Percentiles rank a stretch among this genome's conserved stretches.
Conservation (phyloP, 768 basidiomycete species). For the Suillus ampliporus region DNA sequence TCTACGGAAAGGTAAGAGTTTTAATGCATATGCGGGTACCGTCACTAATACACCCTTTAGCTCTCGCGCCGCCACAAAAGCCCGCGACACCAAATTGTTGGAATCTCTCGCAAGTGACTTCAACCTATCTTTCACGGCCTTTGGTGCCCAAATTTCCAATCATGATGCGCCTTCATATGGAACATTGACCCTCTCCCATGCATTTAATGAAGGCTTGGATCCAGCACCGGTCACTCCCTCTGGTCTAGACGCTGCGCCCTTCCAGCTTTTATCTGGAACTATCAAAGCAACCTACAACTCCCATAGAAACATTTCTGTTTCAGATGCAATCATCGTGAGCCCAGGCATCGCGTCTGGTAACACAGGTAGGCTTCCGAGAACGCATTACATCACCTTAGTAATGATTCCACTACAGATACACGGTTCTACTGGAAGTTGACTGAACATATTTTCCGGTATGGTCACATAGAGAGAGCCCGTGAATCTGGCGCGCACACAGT, state of each 20-base stretch:
- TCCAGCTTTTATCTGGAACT: constrained; percentile 60
- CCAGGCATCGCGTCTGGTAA: constrained; percentile 66
- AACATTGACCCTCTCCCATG: constrained; percentile 53
- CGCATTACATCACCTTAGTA: constrained; percentile 1
- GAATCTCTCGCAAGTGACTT: constrained; percentile 52
- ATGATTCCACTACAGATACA: constrained; percentile 40
- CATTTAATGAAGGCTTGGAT: constrained; percentile 55
- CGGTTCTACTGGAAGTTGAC: constrained; percentile 49
- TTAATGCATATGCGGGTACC: neutral
- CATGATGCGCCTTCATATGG: constrained; percentile 44
- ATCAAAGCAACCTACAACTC: constrained; percentile 66
- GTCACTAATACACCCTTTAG: constrained; percentile 14
- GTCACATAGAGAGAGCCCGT: constrained; percentile 38
- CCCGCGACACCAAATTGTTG: constrained; percentile 49
- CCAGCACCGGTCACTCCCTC: constrained; percentile 67
- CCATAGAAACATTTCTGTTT: constrained; percentile 45
- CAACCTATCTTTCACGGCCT: constrained; percentile 64
- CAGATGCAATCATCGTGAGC: constrained; percentile 43
- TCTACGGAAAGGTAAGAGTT: constrained; percentile 56
- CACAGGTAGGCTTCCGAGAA: constrained; percentile 38
- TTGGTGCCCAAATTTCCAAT: constrained; percentile 49
- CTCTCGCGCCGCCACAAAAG: constrained; percentile 49
- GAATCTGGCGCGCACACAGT: constrained; percentile 65
- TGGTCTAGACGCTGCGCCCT: constrained; percentile 41
- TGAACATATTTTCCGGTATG: constrained; percentile 74